Base-by-base conservation (phyloP, 139 green algal genomes). In the Chlamydomonas sp. region DNA sequence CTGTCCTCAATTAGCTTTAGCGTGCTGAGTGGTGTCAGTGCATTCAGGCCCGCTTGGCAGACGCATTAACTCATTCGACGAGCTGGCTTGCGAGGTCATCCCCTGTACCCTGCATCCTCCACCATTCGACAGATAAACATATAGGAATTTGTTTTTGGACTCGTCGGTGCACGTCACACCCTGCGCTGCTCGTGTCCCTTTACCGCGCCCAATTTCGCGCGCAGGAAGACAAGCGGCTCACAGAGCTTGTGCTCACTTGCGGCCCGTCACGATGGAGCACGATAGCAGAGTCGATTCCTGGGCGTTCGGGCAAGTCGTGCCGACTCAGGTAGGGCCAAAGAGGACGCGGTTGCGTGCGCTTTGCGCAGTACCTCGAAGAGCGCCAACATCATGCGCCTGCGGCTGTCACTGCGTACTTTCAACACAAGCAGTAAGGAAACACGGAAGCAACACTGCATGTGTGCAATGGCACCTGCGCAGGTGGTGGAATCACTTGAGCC, bases 401-500 rank as follows among this genome's bases (percentile, higher is more conserved):
- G 31, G 31, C 31, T 49, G 31, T 49, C 31, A 49, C 31, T 49
- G 31, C 31, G 31, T 49, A 49, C 31, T 49, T 49, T 49, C 31
- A 49, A 49, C 31, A 49, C 31, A 49, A 49, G 31, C 31, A 49
- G 31, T 49, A 49, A 49, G 31, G 31, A 49, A 49, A 49, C 31
- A 49, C 31, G 31, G 31, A 49, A 49, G 31, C 31, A 49, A 49
- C 31, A 49, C 31, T 49, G 31, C 31, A 49, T 49, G 31, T 49
- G 68, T n/a, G 15, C 68, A n/a, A 15, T 15, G 68, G 4, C 18
- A 74, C 15, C 6, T n/a, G 6, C 71, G 76, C 84, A 96, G 95
- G 68, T 98, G 95, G 95, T 96, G 91, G 91, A 98, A 98, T 88
- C 96, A 98, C 90, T 92, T 98, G 17, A 94, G 97, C 79, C 96